Percentiles rank a stretch among this genome's conserved stretches.
These are phyloP conservation scores for Dothistroma septosporum DNA, from an alignment of 2,329 filamentous ascomycete species.

Conservation along the genomic window DNA sequence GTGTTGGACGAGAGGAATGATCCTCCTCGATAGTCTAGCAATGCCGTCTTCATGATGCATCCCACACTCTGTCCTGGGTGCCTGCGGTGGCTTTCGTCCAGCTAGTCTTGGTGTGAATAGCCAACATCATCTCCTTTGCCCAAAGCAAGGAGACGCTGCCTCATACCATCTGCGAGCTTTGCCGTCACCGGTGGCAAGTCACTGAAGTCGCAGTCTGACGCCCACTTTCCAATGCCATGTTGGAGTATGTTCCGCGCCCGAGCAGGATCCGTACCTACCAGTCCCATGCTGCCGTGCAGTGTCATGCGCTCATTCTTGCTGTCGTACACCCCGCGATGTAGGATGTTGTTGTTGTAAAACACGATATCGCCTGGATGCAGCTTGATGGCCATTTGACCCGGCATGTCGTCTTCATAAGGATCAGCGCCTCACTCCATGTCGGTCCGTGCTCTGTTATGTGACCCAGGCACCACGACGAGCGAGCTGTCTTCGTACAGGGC, in stretches of 20 bases:
- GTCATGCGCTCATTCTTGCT: conserved; percentile 60
- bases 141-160: conserved; percentile 58
- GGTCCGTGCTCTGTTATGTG: conserved; percentile 68
- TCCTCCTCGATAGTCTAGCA: background rate
- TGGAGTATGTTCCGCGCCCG: conserved; percentile 70
- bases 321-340: conserved; percentile 68
- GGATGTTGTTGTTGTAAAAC: conserved; percentile 88
- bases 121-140: conserved; percentile 61
- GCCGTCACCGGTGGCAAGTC: conserved; percentile 39
- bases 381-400: conserved; percentile 61
- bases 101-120: conserved; percentile 55
- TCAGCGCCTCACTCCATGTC: conserved; percentile 63
- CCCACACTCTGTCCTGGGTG: background rate
- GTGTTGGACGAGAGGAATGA: conserved; percentile 30
- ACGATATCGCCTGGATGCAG: conserved; percentile 72
- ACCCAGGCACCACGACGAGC: conserved; percentile 72
- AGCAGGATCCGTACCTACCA: conserved; percentile 51
- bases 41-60: background rate
- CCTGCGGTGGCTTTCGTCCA: background rate
- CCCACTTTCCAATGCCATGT: conserved; percentile 67
- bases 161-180: conserved; percentile 59
- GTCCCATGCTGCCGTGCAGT: conserved; percentile 68
- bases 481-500: conserved; percentile 71
- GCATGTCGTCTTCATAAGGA: conserved; percentile 59
- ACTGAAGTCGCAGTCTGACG: conserved; percentile 55